These are phyloP conservation scores for Hibiscus trionum DNA, from an alignment of 345 rosid species.

Conservation along the genomic window DNA sequence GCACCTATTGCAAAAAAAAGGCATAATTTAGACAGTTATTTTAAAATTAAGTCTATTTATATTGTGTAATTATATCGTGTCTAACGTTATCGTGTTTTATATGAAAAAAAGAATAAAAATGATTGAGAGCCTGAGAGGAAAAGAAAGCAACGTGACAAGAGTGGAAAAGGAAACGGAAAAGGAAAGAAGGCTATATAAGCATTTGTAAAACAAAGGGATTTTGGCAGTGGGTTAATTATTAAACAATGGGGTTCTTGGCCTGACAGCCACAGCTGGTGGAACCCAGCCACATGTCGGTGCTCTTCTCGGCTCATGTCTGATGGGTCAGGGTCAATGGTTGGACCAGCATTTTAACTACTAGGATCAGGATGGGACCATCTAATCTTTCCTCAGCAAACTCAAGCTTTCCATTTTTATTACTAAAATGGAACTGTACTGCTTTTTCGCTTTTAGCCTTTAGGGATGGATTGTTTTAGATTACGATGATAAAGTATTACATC, in stretches of 20 bases:
- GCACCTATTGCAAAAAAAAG: no score
- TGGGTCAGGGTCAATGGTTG: conserved; percentile 15
- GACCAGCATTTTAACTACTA: conserved; percentile 6
- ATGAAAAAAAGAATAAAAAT: background rate
- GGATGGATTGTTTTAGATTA: background rate
- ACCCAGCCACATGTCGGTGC: conserved; percentile 16
- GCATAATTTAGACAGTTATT: no score
- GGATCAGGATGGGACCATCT: conserved; percentile 8
- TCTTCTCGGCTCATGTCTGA: background rate
- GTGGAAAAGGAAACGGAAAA: no score
- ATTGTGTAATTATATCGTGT: background rate
- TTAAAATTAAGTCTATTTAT: background rate
- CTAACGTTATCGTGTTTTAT: background rate
- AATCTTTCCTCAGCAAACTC: background rate
- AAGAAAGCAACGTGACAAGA: background rate
- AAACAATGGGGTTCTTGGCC: background rate
- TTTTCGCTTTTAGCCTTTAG: background rate
- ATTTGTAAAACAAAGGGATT: background rate
- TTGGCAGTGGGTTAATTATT: background rate
- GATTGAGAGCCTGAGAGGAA: conserved; percentile 2
- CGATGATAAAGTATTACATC: no score
- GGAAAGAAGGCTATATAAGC: no score
- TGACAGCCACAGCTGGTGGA: background rate
- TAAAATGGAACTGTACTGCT: background rate
- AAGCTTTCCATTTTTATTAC: background rate